Conservation (phyloP, 768 basidiomycete species). For the Amanita subjunquillea region DNA sequence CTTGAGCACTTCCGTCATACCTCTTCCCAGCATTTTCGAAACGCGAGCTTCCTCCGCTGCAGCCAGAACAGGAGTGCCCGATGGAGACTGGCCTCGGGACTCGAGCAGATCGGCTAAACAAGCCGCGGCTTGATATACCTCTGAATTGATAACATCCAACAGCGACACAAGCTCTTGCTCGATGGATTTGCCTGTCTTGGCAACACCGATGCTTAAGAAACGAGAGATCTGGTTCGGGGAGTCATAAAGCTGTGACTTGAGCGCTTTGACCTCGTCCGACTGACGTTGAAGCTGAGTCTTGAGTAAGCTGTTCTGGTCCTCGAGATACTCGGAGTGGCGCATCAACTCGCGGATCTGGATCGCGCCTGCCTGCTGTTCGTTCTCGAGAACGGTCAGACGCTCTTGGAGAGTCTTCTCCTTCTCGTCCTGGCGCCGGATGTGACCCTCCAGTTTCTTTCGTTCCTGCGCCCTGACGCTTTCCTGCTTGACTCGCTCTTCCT, state of each 20-base stretch:
- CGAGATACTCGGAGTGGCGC: neutral
- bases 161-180: conserved; percentile 6
- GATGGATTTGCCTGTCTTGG: neutral
- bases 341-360: conserved; percentile 2
- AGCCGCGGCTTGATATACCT: conserved; percentile 30
- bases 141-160: conserved; percentile 24
- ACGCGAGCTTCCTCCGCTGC: conserved; percentile 14
- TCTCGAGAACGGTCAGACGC: neutral
- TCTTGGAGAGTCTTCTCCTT: neutral
- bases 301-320: conserved; percentile 21
- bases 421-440: neutral
- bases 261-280: conserved; percentile 17
- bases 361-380: neutral
- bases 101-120: conserved; percentile 28
- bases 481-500: conserved; percentile 1
- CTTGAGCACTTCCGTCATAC: conserved; percentile 20
- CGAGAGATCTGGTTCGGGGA: conserved; percentile 5
- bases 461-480: conserved; percentile 1
- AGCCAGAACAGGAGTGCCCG: conserved; percentile 3
- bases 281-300: conserved; percentile 24
- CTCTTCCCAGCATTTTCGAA: conserved; percentile 22
- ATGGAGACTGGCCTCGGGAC: conserved; percentile 11
- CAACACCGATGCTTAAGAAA: conserved; percentile 3
- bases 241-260: conserved; percentile 7
- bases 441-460: neutral